phyloP scores from a whole-genome alignment of 1,284 basidiomycete species.

The Takashimella koratensis region DNA sequence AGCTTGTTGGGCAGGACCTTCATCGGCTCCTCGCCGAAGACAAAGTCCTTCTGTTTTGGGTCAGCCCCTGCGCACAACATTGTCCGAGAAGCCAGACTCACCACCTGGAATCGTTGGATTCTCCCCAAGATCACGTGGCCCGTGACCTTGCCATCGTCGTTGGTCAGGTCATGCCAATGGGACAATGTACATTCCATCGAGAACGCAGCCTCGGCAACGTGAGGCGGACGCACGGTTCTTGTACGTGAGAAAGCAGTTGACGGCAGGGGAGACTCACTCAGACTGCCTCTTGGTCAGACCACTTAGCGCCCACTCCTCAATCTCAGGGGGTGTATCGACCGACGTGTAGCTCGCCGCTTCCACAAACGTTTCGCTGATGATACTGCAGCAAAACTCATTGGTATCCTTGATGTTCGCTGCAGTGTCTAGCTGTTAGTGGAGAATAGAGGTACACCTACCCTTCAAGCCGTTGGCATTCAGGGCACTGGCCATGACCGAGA shows the following conservation, averaged over 20 bases:
- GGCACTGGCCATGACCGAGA: conserved; percentile 51
- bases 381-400: conserved; percentile 69
- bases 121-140: conserved; percentile 63
- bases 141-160: conserved; percentile 50
- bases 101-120: conserved; percentile 62
- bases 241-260: neutral
- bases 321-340: conserved; percentile 61
- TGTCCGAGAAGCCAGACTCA: conserved; percentile 14
- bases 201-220: conserved; percentile 67
- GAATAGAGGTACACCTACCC: conserved; percentile 25
- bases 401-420: conserved; percentile 63
- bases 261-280: conserved; percentile 54
- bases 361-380: conserved; percentile 69
- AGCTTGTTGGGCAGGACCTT: conserved; percentile 52
- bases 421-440: conserved; percentile 70
- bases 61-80: no score
- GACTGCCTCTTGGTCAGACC: conserved; percentile 61
- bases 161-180: conserved; percentile 57
- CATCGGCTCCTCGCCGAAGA: conserved; percentile 54
- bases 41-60: conserved; percentile 53
- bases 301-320: conserved; percentile 68
- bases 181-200: conserved; percentile 68
- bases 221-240: conserved; percentile 58
- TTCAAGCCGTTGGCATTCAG: conserved; percentile 36
- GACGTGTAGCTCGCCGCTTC: conserved; percentile 68